These are phyloP conservation scores for Fusarium sp. DNA, from an alignment of 2,329 filamentous ascomycete species.

Conservation along the genomic window DNA sequence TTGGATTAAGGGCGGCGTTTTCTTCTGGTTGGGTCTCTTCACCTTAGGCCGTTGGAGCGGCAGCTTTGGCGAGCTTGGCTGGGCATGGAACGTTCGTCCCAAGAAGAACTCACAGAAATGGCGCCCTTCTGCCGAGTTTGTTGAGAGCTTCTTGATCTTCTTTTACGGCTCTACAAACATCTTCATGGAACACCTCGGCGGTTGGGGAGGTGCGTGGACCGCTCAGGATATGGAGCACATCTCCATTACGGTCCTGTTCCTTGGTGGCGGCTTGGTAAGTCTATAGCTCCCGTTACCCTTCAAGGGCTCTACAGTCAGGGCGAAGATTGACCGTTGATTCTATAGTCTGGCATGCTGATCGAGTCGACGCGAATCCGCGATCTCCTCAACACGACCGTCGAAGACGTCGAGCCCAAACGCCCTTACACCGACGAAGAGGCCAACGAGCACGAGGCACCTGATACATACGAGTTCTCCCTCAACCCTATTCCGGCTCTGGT, in stretches of 20 bases:
- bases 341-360: constrained; percentile 84
- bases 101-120: constrained; percentile 69
- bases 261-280: constrained; percentile 88
- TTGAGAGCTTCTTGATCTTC: constrained; percentile 91
- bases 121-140: constrained; percentile 88
- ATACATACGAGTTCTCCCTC: constrained; percentile 80
- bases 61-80: constrained; percentile 90
- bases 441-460: constrained; percentile 70
- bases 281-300: background rate
- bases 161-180: constrained; percentile 91
- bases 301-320: background rate
- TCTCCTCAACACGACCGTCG: constrained; percentile 71
- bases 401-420: constrained; percentile 54
- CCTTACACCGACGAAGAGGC: constrained; percentile 62
- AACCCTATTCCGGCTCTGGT: constrained; percentile 92
- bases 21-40: constrained; percentile 92
- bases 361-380: constrained; percentile 81
- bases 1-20: constrained; percentile 94
- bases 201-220: constrained; percentile 79
- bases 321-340: constrained; percentile 43
- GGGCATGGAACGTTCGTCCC: constrained; percentile 94
- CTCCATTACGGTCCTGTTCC: constrained; percentile 93
- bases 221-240: constrained; percentile 90
- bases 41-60: constrained; percentile 93
- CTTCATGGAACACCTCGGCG: constrained; percentile 89